These are phyloP conservation scores for Apophysomyces variabilis DNA, from an alignment of 371 early-diverging fungal genomes.

Conservation along the genomic window DNA sequence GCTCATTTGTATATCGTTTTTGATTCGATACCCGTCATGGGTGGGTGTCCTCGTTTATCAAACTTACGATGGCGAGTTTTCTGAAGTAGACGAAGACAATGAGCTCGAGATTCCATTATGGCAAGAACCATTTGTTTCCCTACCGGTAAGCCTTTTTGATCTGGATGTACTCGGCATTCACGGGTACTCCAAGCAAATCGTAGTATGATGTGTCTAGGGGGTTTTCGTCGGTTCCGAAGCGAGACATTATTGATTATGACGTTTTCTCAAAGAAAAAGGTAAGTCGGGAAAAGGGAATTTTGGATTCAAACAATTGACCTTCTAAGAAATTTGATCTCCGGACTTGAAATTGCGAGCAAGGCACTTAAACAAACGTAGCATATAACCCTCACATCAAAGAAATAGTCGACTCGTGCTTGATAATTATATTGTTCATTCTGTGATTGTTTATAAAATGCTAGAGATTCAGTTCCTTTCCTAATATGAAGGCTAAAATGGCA, in stretches of 20 bases:
- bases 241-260: constrained; percentile 30
- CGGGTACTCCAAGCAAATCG: constrained; percentile 82
- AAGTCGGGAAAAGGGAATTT: no score
- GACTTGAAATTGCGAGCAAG: no score
- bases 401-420: no score
- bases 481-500: no score
- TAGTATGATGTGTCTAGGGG: constrained; percentile 84
- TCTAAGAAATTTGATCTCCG: no score
- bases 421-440: no score
- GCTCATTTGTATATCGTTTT: not conserved
- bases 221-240: constrained; percentile 68
- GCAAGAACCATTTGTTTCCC: constrained; percentile 1
- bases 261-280: not conserved
- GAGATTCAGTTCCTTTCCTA: no score
- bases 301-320: no score
- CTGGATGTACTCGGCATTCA: constrained; percentile 80
- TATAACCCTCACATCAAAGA: no score
- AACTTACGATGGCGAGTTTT: constrained; percentile 51
- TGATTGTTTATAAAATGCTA: no score
- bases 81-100: constrained; percentile 22
- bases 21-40: constrained; percentile 9
- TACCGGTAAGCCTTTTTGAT: constrained; percentile 96
- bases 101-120: not conserved
- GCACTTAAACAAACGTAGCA: no score
- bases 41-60: not conserved